Base-by-base conservation (phyloP, 768 basidiomycete species). In the Tubosaeta sp. region DNA sequence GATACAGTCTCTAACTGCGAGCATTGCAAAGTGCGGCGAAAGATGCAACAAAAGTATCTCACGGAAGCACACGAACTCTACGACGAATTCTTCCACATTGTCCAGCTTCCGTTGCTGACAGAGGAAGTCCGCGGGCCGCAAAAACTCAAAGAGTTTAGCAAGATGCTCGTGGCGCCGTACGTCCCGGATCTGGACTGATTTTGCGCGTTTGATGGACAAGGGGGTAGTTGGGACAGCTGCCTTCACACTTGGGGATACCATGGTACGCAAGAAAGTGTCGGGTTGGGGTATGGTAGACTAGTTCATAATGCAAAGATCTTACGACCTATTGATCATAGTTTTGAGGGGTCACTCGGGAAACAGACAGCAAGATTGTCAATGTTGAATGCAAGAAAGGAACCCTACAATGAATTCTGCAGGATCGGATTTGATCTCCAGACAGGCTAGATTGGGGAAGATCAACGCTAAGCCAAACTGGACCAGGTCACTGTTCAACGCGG, bases 11-110 rank as follows among this genome's bases (percentile, higher is more conserved):
- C 94, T 29, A 89, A 89, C 64, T 99, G 96, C 70, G 91, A 94
- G 59, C 95, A 98, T 69, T 99, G 96, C 70, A 77, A 79, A 46
- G 94, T 97, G 18, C 83, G 96, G 53, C 86, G 91, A 70, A 88
- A 86, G 73, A 98, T 98, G 95, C 94, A 98, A 71, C 94, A 96
- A 71, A 97, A 96, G 70, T 99, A 99, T 69, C 82, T 99, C 19
- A 79, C 77, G 43, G 96, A 98, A 72, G 94, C 95, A 14, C 91
- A 96, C 70, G 95, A 97, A 65, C 84, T 98, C 44, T 96, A 96
- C 66, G 91, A 92, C 69, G 93, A 96, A 61, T 96, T 95, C 68
- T 99, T 98, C 84, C 94, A 99, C 69, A 96, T 99, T 59, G 72
- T 97, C 14, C 83, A 87, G 66, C 80, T 99, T 43, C 96, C 96